A percentile compares a stretch with the other conserved stretches of the same genome.
Conservation (phyloP, 2,329 filamentous ascomycete genomes). For the Penicillium occitanis region DNA sequence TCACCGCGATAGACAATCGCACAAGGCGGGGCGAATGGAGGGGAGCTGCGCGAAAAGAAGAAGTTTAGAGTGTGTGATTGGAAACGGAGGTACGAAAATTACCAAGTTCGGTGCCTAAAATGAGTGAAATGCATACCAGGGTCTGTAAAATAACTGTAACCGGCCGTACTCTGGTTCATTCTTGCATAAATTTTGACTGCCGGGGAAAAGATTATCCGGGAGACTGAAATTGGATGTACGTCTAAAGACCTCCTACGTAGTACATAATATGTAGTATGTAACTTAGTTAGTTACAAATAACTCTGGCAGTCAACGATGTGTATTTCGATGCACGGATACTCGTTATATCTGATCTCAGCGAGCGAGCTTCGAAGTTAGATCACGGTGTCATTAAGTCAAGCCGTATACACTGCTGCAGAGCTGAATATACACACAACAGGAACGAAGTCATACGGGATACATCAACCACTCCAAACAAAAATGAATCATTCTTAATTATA, state of each 20-base stretch:
- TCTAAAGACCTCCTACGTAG: too few relatives aligned
- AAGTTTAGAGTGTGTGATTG: not conserved
- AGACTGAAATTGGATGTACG: not conserved
- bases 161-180: conserved; percentile 2
- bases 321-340: too few relatives aligned
- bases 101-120: not conserved
- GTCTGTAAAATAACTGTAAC: conserved; percentile 8
- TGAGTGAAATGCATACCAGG: not conserved
- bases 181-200: not conserved
- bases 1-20: conserved; percentile 27
- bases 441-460: not conserved
- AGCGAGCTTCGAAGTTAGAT: not conserved
- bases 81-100: conserved; percentile 20
- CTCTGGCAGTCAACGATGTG: too few relatives aligned
- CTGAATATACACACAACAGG: not conserved
- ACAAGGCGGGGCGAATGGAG: conserved; percentile 14
- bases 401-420: not conserved
- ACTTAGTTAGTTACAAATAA: too few relatives aligned
- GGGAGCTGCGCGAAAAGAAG: not conserved
- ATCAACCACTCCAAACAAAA: too few relatives aligned
- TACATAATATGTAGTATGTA: too few relatives aligned
- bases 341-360: too few relatives aligned
- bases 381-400: not conserved
- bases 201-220: conserved; percentile 18
- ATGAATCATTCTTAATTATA: too few relatives aligned